Evolutionary conservation across 192 early-diverging fungal genomes (phyloP).

Genomic region (Backusella westeae): DNA sequence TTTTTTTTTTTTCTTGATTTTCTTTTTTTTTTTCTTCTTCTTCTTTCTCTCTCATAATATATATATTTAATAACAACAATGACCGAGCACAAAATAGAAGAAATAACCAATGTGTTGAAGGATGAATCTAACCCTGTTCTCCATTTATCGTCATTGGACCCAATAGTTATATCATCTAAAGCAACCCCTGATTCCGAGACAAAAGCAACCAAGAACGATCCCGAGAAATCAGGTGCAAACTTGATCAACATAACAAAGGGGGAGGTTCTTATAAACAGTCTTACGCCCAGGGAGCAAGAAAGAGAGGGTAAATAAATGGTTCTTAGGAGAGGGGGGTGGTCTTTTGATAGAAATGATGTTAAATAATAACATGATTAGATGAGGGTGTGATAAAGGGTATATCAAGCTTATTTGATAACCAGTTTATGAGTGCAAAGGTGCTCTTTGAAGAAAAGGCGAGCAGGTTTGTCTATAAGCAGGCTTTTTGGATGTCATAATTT

Average conservation of each 20-base stretch:
- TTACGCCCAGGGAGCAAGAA: constrained; percentile 32
- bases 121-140: constrained; percentile 1
- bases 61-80: not conserved
- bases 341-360: too few relatives aligned
- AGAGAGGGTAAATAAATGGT: constrained; percentile 21
- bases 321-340: too few relatives aligned
- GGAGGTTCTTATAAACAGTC: constrained; percentile 16
- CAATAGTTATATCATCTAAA: not conserved
- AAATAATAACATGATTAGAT: not conserved
- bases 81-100: constrained; percentile 17
- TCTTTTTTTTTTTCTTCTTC: not conserved
- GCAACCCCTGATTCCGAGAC: not conserved
- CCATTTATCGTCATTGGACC: not conserved
- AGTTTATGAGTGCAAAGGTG: constrained; percentile 27
- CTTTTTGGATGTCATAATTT: not conserved
- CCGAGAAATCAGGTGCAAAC: constrained; percentile 15
- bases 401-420: constrained; percentile 29
- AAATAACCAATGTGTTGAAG: constrained; percentile 8
- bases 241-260: constrained; percentile 19
- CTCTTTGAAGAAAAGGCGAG: constrained; percentile 24
- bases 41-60: not conserved
- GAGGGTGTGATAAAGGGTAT: constrained; percentile 28
- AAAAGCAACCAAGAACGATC: not conserved
- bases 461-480: not conserved
- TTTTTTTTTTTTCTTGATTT: not conserved